Conservation (phyloP, 306 rosid species). For the Prunus fruticosa region DNA sequence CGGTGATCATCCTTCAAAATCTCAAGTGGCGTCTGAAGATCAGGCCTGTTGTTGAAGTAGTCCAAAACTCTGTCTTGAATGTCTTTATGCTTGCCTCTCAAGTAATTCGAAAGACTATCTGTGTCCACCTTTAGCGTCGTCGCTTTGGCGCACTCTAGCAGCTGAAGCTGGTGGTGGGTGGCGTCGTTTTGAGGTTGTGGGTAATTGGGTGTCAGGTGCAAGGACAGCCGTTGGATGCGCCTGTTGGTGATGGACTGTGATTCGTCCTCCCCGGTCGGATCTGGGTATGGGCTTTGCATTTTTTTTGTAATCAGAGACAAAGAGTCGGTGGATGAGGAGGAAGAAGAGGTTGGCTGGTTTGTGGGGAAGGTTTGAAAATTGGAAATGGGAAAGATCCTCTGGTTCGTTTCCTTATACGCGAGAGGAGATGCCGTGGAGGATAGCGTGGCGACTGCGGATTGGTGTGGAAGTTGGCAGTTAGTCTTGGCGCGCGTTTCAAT, state of each 20-base stretch:
- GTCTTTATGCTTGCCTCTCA: slow-evolving; percentile 69
- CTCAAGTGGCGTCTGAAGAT: slow-evolving; percentile 83
- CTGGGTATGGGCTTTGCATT: slow-evolving; percentile 14
- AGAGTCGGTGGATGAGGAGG: neutral
- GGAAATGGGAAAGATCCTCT: neutral
- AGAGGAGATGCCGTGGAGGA: slow-evolving; percentile 25
- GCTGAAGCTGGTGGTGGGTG: slow-evolving; percentile 16
- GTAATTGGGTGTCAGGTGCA: slow-evolving; percentile 50
- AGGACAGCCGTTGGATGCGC: slow-evolving; percentile 53
- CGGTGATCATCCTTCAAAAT: slow-evolving; percentile 72
- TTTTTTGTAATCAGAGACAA: neutral
- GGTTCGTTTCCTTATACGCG: slow-evolving; percentile 14
- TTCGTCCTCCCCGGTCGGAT: slow-evolving; percentile 31
- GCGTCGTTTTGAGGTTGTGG: neutral
- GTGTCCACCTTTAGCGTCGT: slow-evolving; percentile 45
- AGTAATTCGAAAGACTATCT: slow-evolving; percentile 30
- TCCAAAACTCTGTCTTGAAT: slow-evolving; percentile 60
- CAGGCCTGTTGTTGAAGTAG: slow-evolving; percentile 63
- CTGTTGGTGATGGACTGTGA: slow-evolving; percentile 25
- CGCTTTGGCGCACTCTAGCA: slow-evolving; percentile 44
- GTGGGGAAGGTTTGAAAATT: neutral
- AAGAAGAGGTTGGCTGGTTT: neutral
- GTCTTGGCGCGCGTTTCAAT: slow-evolving; percentile 39
- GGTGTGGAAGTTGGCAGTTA: neutral
- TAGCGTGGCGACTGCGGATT: neutral